phyloP scores from a whole-genome alignment of 495 filamentous ascomycete genomes.

The Neurospora pannonica region DNA sequence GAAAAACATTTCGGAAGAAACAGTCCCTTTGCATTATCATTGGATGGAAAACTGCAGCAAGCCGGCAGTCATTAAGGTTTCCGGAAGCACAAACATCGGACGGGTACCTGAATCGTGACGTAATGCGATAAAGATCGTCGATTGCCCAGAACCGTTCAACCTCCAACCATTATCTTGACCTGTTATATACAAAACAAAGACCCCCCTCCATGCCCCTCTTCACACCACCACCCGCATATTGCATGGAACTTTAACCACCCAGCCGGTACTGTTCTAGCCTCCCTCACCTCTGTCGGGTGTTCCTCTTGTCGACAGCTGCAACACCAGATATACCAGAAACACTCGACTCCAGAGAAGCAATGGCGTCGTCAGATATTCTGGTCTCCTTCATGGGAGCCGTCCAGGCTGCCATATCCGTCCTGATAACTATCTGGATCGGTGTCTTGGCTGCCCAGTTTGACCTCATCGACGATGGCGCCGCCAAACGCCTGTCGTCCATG shows the following conservation, averaged over 20 bases:
- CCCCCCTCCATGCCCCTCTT: neutral
- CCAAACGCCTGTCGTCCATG: constrained; percentile 55
- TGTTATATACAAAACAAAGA: neutral
- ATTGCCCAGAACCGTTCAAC: neutral
- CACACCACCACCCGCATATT: neutral
- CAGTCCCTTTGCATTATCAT: neutral
- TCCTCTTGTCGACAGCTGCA: neutral
- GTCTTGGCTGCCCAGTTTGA: constrained; percentile 47
- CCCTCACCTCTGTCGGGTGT: neutral
- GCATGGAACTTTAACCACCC: neutral
- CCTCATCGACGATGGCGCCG: constrained; percentile 43
- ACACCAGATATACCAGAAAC: neutral
- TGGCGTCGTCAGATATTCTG: constrained; percentile 18
- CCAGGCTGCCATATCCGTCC: constrained; percentile 60
- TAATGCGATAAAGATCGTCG: neutral
- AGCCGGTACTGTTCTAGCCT: neutral
- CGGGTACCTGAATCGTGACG: neutral
- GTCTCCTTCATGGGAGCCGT: constrained; percentile 57
- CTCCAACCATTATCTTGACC: neutral
- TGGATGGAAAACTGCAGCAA: neutral
- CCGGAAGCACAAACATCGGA: neutral
- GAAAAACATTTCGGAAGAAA: neutral
- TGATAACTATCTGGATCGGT: constrained; percentile 60
- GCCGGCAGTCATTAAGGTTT: neutral
- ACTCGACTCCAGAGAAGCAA: neutral